Evolutionary conservation across 768 basidiomycete genomes (phyloP), one percentile per base, ranked within the genome.

Genomic region (Dentipellis fragilis): DNA sequence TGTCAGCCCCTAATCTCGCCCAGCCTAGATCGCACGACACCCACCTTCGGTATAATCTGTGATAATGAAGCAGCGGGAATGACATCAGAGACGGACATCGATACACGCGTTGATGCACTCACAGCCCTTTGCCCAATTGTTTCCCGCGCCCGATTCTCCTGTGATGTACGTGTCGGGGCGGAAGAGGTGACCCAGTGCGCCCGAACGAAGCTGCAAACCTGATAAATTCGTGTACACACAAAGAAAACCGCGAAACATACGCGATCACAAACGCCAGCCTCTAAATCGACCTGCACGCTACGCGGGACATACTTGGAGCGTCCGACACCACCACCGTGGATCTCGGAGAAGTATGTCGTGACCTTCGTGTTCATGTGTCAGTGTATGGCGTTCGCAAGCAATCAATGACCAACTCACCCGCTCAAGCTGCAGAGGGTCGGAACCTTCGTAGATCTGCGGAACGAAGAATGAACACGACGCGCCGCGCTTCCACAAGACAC

Each of bases 61-160:
- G 51, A 50, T 50, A 56, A 51, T 58, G 52, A 35, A 23, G 38
- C n/a, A 52, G 10, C 35, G 22, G 67, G 53, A 70, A 70, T 57
- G 19, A 55, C 59, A 37, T 34, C 51, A 17, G 23, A 38, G 19
- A 53, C 59, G 0, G 49, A 49, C 37, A 56, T 17, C 55, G 14
- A 22, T 22, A 49, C n/a, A n/a, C n/a, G n/a, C n/a, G n/a, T n/a
- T n/a, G n/a, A n/a, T 42, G 38, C 42, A 73, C 29, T 71, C 63
- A 89, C 89, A 89, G 78, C 89, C 91, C 72, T 96, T 95, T 14
- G 92, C 93, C 89, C 91, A 96, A 60, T 94, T 95, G 64, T 97
- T 96, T 16, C 93, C 93, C 0, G 93, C 84, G 51, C 82, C 78
- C 56, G 73, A 72, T 46, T 77, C 69, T 6, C 82, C 77, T 38